Evolutionary conservation across 495 filamentous ascomycete genomes (phyloP).

Genomic region (Aspergillus cavernicola): DNA sequence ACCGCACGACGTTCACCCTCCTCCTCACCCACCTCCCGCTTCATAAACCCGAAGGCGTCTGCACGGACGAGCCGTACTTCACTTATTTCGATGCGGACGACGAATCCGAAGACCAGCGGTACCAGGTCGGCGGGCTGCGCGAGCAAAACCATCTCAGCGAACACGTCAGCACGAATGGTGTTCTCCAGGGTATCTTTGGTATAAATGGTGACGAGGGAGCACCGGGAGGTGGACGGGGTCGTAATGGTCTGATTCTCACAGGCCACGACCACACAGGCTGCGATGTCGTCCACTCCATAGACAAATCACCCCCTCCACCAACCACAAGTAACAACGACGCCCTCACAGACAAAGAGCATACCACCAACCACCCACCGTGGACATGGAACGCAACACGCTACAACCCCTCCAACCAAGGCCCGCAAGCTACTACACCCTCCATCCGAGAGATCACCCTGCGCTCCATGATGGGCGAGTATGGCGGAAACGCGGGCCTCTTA

Average conservation of each 20-base stretch:
- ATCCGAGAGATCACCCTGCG: slow-evolving; percentile 89
- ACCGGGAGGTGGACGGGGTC: slow-evolving; percentile 51
- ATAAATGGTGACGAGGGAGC: slow-evolving; percentile 58
- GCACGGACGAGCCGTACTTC: slow-evolving; percentile 79
- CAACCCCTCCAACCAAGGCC: neutral
- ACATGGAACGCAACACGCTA: slow-evolving; percentile 32
- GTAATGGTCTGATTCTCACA: slow-evolving; percentile 74
- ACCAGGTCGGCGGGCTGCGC: slow-evolving; percentile 59
- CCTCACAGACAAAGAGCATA: slow-evolving; percentile 14
- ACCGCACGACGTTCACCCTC: slow-evolving; percentile 65
- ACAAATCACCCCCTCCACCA: slow-evolving; percentile 30
- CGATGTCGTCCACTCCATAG: slow-evolving; percentile 77
- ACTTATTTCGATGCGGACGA: slow-evolving; percentile 58
- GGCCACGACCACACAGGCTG: slow-evolving; percentile 96
- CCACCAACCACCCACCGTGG: slow-evolving; percentile 23
- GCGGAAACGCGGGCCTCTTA: slow-evolving; percentile 82
- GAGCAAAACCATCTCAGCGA: slow-evolving; percentile 89
- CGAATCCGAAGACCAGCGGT: slow-evolving; percentile 27
- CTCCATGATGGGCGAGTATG: slow-evolving; percentile 98
- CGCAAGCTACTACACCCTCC: slow-evolving; percentile 21
- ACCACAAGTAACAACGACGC: neutral
- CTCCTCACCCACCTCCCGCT: slow-evolving; percentile 90
- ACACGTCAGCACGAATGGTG: slow-evolving; percentile 53
- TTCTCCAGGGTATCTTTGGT: slow-evolving; percentile 78
- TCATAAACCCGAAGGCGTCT: slow-evolving; percentile 77